Evolutionary conservation across 2,329 filamentous ascomycete genomes (phyloP).

Genomic region (Arthrobotrys pseudoclavata): DNA sequence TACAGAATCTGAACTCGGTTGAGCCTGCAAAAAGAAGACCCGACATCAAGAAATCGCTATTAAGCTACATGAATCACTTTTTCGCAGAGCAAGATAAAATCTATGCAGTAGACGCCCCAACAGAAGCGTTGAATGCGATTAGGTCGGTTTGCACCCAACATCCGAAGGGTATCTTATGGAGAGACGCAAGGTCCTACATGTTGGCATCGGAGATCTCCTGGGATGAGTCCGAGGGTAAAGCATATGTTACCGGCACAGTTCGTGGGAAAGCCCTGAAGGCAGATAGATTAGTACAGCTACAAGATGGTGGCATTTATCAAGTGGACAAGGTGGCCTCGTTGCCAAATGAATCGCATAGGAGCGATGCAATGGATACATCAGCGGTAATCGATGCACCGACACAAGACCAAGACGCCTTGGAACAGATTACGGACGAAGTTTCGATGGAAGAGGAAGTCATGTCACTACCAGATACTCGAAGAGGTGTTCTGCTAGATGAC

Average conservation of each 20-base stretch:
- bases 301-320: conserved; percentile 94
- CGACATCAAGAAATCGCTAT: conserved; percentile 83
- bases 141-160: conserved; percentile 90
- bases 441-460: conserved; percentile 79
- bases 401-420: conserved; percentile 84
- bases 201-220: conserved; percentile 85
- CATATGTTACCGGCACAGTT: conserved; percentile 82
- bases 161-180: conserved; percentile 94
- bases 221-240: conserved; percentile 75
- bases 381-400: conserved; percentile 78
- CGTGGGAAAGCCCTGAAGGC: conserved; percentile 89
- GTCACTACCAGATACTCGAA: conserved; percentile 69
- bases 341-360: conserved; percentile 67
- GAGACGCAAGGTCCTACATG: conserved; percentile 97
- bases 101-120: conserved; percentile 85
- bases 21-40: conserved; percentile 83
- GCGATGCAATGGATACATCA: conserved; percentile 75
- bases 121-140: conserved; percentile 92
- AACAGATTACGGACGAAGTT: conserved; percentile 85
- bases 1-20: conserved; percentile 82
- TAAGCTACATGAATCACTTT: conserved; percentile 94
- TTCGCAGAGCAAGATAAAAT: conserved; percentile 93
- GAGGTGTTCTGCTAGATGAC: conserved; percentile 93
- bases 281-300: conserved; percentile 88
- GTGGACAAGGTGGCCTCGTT: conserved; percentile 81